Evolutionary conservation across 2,329 filamentous ascomycete genomes (phyloP), one percentile per base, ranked within the genome.

Genomic region (Sporothrix curviconia): DNA sequence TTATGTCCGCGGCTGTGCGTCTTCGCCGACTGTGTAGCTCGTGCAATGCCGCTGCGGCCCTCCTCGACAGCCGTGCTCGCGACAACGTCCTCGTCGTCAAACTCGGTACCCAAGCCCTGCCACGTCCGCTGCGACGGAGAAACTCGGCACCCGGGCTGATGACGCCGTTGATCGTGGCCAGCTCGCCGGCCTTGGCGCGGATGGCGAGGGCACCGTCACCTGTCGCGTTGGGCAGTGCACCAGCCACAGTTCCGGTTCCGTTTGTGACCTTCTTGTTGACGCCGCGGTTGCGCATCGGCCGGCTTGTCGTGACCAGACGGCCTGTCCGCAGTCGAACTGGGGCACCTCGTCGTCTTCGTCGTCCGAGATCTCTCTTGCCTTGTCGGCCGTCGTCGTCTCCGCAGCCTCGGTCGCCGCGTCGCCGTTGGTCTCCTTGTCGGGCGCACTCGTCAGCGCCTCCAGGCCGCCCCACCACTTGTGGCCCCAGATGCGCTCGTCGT

Each of bases 81-180:
- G 55, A 59, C 59, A 6, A 82, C 78, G 14, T 60, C 63, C 4
- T 60, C 55, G 39, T 59, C 46, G 71, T 79, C 77, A 65, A 91
- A 95, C 69, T 99, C 94, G 61, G 84, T 95, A 0, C 94, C 94
- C 24, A 99, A 73, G 0, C 94, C 94, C 67, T 87, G 87, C 94
- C 94, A 99, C 4, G 90, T 95, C 57, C 94, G 76, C 66, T 92
- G 83, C 3, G 86, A 32, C 86, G 82, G 61, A 99, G 74, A 64
- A 83, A 97, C 69, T 96, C 90, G 0, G 94, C 94, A 0, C 90
- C 94, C 0, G 94, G 94, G 46, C 92, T 97, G n/a, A 87, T 78
- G 0, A 92, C 82, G 7, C 91, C 90, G 53, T 92, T 92, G 64
- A 97, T 84, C 46, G 85, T 85, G 0, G 90, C 87, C 17, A 97